phyloP scores from a whole-genome alignment of 2,329 filamentous ascomycete species.

The Truncatella angustata region DNA sequence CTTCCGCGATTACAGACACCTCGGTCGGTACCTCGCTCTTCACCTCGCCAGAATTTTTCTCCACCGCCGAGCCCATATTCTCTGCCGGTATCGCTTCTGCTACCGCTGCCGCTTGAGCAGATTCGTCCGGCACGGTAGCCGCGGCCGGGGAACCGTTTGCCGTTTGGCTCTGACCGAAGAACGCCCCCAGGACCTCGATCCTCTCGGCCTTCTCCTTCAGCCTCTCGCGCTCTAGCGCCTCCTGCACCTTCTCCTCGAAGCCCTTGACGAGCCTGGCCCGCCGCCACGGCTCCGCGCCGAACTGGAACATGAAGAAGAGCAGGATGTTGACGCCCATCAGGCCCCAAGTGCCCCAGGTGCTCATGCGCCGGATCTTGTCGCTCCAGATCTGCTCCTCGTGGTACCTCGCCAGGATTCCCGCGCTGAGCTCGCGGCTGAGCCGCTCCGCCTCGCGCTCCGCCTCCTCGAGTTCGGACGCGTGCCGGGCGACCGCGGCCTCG shows the following conservation, averaged over 20 bases:
- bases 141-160: slow-evolving; percentile 35
- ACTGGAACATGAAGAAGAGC: slow-evolving; percentile 80
- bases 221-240: slow-evolving; percentile 67
- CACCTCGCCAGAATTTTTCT: too few species aligned
- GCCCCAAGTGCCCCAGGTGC: slow-evolving; percentile 97
- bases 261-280: slow-evolving; percentile 76
- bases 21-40: not conserved
- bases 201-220: slow-evolving; percentile 46
- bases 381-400: slow-evolving; percentile 99
- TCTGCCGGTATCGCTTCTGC: too few species aligned
- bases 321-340: slow-evolving; percentile 96
- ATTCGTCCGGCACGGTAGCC: too few species aligned
- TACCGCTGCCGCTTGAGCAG: too few species aligned
- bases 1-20: slow-evolving; percentile 17
- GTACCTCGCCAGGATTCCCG: slow-evolving; percentile 84
- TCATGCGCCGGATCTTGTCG: slow-evolving; percentile 93
- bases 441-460: slow-evolving; percentile 81
- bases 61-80: too few species aligned
- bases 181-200: slow-evolving; percentile 19
- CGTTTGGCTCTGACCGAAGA: slow-evolving; percentile 21
- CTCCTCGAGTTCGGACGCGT: slow-evolving; percentile 68
- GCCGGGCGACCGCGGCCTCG: slow-evolving; percentile 75
- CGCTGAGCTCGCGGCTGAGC: slow-evolving; percentile 71
- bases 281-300: slow-evolving; percentile 92
- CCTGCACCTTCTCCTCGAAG: slow-evolving; percentile 74